Evolutionary conservation across 2,329 filamentous ascomycete species (phyloP), one percentile per base, ranked within the genome.

Genomic region (Grosmannia serpens): DNA sequence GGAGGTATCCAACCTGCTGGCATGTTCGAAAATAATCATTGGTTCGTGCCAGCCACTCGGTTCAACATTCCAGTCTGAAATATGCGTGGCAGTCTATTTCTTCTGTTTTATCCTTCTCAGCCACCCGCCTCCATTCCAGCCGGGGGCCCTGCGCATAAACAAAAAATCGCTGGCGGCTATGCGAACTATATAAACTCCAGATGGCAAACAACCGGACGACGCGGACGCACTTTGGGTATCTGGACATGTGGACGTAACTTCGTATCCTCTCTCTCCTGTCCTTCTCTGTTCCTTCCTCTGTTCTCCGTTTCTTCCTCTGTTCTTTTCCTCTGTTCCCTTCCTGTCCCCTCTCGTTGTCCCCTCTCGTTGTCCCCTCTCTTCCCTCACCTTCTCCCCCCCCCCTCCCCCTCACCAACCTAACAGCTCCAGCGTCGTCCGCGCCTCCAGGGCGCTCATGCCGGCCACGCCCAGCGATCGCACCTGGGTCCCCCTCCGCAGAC

Each of bases 401-500:
- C 8, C 38, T 17, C 17, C n/a, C 6, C 47, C 22, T 63, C 57
- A 67, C 31, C 80, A 86, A 6, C 83, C 82, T 51, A 86, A 70
- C 67, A 78, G 77, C 64, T 84, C 81, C 60, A 87, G 70, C 33
- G 79, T 77, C 22, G 69, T 74, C 63, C 76, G 76, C 13, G 80
- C 77, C 65, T 87, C 84, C 20, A 73, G 65, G 13, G 73, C 70
- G 53, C 76, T 73, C 73, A 87, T 78, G 51, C 77, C 75, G 58
- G 79, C 76, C 35, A 87, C 77, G 6, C 80, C 81, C 52, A 87
- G 72, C 59, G 81, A 77, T 57, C 82, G 74, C 35, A 79, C 80
- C 68, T 85, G 82, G 3, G 78, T 79, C 6, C 84, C 84, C 57
- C 77, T 77, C 56, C 83, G 73, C 64, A 88, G 70, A 51, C 80